Evolutionary conservation across 768 basidiomycete species (phyloP).

Genomic region (Amanita exitialis): DNA sequence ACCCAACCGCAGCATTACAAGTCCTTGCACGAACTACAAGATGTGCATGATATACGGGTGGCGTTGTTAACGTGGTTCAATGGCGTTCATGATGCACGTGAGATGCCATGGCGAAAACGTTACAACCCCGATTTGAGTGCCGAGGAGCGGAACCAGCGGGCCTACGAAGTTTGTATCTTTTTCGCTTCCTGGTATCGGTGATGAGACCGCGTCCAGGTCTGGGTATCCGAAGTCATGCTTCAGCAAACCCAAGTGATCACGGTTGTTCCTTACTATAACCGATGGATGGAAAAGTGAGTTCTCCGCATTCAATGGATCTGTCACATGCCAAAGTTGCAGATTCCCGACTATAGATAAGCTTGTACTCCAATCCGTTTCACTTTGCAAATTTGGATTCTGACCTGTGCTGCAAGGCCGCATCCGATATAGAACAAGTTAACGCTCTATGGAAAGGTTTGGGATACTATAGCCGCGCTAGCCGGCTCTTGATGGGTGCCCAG

Average conservation of each 20-base stretch:
- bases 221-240: conserved; percentile 91
- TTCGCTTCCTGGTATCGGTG: not conserved
- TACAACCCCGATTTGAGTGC: conserved; percentile 42
- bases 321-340: conserved; percentile 24
- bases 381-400: conserved; percentile 7
- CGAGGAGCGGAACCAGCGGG: conserved; percentile 69
- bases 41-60: conserved; percentile 29
- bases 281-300: conserved; percentile 74
- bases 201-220: conserved; percentile 40
- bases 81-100: conserved; percentile 50
- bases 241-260: conserved; percentile 93
- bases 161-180: conserved; percentile 64
- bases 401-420: conserved; percentile 37
- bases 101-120: conserved; percentile 90
- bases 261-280: conserved; percentile 88
- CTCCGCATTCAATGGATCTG: not conserved
- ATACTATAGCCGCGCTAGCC: conserved; percentile 81
- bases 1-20: conserved; percentile 24
- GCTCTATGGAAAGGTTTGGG: conserved; percentile 86
- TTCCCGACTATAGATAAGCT: conserved; percentile 78
- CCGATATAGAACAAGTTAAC: conserved; percentile 80
- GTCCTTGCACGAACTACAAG: conserved; percentile 38
- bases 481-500: conserved; percentile 76
- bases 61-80: conserved; percentile 67
- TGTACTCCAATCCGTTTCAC: conserved; percentile 28